Conservation (phyloP, 495 filamentous ascomycete genomes). For the Lophiostoma macrostomum region DNA sequence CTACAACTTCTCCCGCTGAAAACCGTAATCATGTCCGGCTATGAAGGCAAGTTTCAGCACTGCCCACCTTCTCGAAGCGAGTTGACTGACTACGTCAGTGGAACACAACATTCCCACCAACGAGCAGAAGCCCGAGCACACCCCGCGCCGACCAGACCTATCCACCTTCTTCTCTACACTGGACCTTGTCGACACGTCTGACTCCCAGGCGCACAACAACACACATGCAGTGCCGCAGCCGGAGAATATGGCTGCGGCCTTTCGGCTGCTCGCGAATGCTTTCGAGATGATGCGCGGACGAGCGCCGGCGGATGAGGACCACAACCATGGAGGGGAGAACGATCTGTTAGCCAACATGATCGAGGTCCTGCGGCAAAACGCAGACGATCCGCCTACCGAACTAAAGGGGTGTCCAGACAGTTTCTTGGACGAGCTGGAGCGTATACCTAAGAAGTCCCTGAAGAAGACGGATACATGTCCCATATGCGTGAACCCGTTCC, state of each 20-base stretch:
- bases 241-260: constrained; percentile 63
- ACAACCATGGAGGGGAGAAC: constrained; percentile 34
- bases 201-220: constrained; percentile 49
- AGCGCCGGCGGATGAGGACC: constrained; percentile 11
- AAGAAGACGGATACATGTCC: constrained; percentile 70
- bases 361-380: constrained; percentile 56
- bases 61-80: not conserved
- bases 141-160: constrained; percentile 69
- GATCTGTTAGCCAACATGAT: constrained; percentile 63
- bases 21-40: constrained; percentile 40
- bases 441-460: constrained; percentile 67
- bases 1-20: not conserved
- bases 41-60: constrained; percentile 37
- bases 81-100: constrained; percentile 49
- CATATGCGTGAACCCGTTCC: constrained; percentile 79
- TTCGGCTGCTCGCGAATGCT: constrained; percentile 59
- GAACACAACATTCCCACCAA: constrained; percentile 69
- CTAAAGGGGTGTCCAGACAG: constrained; percentile 74
- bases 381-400: constrained; percentile 62
- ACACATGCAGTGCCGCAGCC: constrained; percentile 69
- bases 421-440: constrained; percentile 79
- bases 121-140: constrained; percentile 37
- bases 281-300: constrained; percentile 45
- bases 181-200: constrained; percentile 56
- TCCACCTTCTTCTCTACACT: constrained; percentile 82